Evolutionary conservation across 352 stramenopile genomes (phyloP).

Genomic region (Phytophthora pini): DNA sequence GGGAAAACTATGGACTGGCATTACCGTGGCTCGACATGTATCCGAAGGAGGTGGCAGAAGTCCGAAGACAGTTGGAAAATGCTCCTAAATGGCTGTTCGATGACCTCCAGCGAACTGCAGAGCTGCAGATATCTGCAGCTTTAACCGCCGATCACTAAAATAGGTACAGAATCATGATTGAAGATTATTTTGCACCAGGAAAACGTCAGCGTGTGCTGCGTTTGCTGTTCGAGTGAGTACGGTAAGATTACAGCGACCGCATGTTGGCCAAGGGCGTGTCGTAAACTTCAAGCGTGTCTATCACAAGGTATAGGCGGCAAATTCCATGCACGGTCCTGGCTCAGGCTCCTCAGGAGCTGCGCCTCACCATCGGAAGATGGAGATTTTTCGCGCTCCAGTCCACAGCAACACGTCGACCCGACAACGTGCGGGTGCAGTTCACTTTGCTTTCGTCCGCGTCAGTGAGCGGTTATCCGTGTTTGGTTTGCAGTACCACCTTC

Average conservation of each 20-base stretch:
- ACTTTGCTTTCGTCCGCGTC: slow-evolving; percentile 5
- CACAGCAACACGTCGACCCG: neutral
- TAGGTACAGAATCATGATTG: no score
- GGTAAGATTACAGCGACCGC: no score
- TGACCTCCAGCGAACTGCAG: slow-evolving; percentile 54
- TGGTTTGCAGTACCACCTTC: neutral
- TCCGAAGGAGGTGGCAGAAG: slow-evolving; percentile 39
- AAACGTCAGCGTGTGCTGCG: no score
- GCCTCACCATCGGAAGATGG: no score
- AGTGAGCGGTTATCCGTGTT: slow-evolving; percentile 1
- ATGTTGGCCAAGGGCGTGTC: no score
- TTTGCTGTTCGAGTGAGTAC: no score
- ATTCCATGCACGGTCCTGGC: no score
- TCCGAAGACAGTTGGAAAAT: slow-evolving; percentile 35
- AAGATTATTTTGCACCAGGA: no score
- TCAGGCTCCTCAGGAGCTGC: no score
- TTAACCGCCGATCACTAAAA: slow-evolving; percentile 4
- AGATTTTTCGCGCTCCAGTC: no score
- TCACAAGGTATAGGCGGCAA: no score
- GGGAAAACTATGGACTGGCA: slow-evolving; percentile 11
- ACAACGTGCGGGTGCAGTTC: neutral
- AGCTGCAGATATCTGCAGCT: slow-evolving; percentile 55
- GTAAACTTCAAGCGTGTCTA: no score
- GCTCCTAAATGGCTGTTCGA: slow-evolving; percentile 57
- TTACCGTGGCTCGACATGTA: slow-evolving; percentile 67